Evolutionary conservation across 768 basidiomycete species (phyloP).

Genomic region (Leccinum truebloodii): DNA sequence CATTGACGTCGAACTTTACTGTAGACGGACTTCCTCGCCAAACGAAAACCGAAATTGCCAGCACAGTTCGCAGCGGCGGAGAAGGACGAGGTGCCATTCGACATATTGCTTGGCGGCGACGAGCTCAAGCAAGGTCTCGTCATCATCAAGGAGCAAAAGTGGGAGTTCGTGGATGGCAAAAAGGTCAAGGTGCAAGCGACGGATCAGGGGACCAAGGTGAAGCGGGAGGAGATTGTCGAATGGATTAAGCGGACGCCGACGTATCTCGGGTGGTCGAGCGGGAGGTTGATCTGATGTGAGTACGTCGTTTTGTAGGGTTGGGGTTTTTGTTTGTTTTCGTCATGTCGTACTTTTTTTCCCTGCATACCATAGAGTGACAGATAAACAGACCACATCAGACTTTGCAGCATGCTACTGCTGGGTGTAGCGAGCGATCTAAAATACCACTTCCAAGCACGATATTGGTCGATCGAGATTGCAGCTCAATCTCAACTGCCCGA

Average conservation of each 20-base stretch:
- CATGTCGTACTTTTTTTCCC: not conserved
- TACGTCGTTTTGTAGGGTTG: not conserved
- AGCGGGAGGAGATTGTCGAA: conserved; percentile 56
- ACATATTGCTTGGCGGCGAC: conserved; percentile 84
- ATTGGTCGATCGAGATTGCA: no score
- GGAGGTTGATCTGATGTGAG: conserved; percentile 26
- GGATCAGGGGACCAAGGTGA: conserved; percentile 67
- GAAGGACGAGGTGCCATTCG: conserved; percentile 90
- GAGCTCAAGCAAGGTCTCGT: conserved; percentile 86
- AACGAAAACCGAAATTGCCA: conserved; percentile 85
- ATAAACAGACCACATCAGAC: not conserved
- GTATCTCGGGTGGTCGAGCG: conserved; percentile 34
- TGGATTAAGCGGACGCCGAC: conserved; percentile 55
- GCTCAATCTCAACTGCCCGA: no score
- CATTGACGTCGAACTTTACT: not conserved
- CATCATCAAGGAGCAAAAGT: conserved; percentile 88
- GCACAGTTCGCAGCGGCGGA: conserved; percentile 90
- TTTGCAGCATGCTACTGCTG: not conserved
- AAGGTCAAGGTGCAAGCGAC: conserved; percentile 61
- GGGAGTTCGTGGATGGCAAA: conserved; percentile 73
- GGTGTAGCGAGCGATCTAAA: not conserved
- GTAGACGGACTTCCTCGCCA: conserved; percentile 90
- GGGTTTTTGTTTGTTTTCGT: not conserved
- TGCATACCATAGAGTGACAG: not conserved
- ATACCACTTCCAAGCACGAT: not conserved